Evolutionary conservation across 108 stramenopile genomes (phyloP).

Genomic region (Discostella pseudostelligera): DNA sequence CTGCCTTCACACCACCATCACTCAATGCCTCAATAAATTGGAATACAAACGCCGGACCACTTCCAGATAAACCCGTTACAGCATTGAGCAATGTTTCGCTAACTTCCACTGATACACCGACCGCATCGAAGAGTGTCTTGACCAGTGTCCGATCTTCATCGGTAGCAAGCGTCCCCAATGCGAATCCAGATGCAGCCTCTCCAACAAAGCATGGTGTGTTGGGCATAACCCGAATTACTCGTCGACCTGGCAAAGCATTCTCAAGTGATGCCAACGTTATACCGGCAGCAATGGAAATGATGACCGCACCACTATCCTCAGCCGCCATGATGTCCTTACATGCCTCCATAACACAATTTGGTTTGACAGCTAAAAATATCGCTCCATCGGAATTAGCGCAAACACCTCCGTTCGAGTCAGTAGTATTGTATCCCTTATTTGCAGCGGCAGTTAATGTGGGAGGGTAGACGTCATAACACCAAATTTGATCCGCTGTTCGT

Average conservation of each 20-base stretch:
- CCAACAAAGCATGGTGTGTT: conserved; percentile 94
- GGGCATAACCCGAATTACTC: conserved; percentile 93
- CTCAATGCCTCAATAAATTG: conserved; percentile 94
- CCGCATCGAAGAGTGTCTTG: conserved; percentile 67
- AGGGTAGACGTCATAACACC: conserved; percentile 63
- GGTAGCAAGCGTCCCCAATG: conserved; percentile 66
- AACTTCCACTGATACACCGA: conserved; percentile 79
- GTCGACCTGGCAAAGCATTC: conserved; percentile 50
- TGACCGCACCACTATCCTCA: conserved; percentile 41
- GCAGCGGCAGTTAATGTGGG: conserved; percentile 55
- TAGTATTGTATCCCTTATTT: conserved; percentile 61
- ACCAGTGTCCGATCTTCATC: conserved; percentile 74
- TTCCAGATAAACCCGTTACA: conserved; percentile 93
- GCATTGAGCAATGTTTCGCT: conserved; percentile 81
- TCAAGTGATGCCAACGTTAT: conserved; percentile 73
- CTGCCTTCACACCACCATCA: conserved; percentile 94
- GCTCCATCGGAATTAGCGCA: conserved; percentile 58
- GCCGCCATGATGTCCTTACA: conserved; percentile 56
- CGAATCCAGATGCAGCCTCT: conserved; percentile 82
- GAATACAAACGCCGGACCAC: conserved; percentile 95
- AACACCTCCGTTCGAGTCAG: conserved; percentile 59
- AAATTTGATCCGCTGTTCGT: conserved; percentile 51
- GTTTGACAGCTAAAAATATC: conserved; percentile 82
- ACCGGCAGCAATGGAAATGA: conserved; percentile 91
- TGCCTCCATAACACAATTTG: conserved; percentile 55